Conservation (phyloP, 2,329 filamentous ascomycete genomes). For the Neonectria ditissima region DNA sequence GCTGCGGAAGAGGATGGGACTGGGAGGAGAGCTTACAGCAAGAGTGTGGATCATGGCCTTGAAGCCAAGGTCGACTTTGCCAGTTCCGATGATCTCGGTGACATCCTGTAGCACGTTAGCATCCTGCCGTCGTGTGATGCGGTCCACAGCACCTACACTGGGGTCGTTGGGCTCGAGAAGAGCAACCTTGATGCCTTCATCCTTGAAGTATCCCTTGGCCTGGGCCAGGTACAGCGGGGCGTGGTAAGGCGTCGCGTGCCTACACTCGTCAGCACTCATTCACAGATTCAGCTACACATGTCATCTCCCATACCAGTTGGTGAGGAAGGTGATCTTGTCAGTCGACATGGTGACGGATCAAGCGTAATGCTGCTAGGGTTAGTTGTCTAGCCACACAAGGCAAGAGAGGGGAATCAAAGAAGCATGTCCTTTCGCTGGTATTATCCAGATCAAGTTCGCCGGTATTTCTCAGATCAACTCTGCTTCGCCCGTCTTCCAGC, state of each 20-base stretch:
- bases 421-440: slow-evolving; percentile 91
- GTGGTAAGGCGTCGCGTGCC: slow-evolving; percentile 86
- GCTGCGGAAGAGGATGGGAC: not conserved
- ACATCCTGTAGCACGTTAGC: slow-evolving; percentile 68
- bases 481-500: slow-evolving; percentile 38
- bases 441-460: slow-evolving; percentile 89
- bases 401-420: slow-evolving; percentile 62
- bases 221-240: slow-evolving; percentile 82
- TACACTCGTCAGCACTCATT: slow-evolving; percentile 53
- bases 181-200: slow-evolving; percentile 82
- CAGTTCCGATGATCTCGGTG: slow-evolving; percentile 82
- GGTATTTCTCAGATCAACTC: slow-evolving; percentile 78
- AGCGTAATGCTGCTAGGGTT: slow-evolving; percentile 59
- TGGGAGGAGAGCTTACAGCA: slow-evolving; percentile 61
- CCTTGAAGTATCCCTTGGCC: slow-evolving; percentile 78
- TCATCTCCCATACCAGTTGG: slow-evolving; percentile 74
- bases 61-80: slow-evolving; percentile 82
- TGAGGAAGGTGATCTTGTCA: slow-evolving; percentile 87
- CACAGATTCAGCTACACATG: slow-evolving; percentile 1
- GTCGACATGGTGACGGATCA: slow-evolving; percentile 74
- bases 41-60: slow-evolving; percentile 89
- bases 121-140: not conserved
- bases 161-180: slow-evolving; percentile 84
- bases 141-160: slow-evolving; percentile 61
- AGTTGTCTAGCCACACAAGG: slow-evolving; percentile 55